A percentile compares a stretch with the other conserved stretches of the same genome.
phyloP scores from a whole-genome alignment of 805 yeast species.

The Kluyveromyces wickerhamii region DNA sequence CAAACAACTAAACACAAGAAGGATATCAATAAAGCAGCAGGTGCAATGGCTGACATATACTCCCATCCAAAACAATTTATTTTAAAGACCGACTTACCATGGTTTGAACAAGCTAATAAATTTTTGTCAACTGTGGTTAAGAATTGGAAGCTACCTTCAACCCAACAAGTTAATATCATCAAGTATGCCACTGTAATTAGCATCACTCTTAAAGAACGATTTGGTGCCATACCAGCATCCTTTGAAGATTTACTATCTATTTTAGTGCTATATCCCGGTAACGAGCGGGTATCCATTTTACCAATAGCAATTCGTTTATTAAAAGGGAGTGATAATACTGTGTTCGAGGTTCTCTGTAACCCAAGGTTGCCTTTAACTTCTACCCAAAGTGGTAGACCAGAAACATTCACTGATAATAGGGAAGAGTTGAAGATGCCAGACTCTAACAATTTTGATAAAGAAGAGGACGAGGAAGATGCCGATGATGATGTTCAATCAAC shows the following conservation, averaged over 20 bases:
- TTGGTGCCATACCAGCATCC: constrained; percentile 23
- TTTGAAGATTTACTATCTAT: constrained; percentile 39
- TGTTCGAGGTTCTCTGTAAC: constrained; percentile 54
- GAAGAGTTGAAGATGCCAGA: constrained; percentile 10
- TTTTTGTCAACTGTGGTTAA: constrained; percentile 46
- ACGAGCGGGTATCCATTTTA: constrained; percentile 51
- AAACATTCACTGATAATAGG: background rate
- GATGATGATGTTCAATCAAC: background rate
- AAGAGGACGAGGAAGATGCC: constrained; percentile 24
- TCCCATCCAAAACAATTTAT: constrained; percentile 56
- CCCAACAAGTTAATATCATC: constrained; percentile 53
- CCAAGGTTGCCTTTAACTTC: constrained; percentile 62
- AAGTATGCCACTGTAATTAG: constrained; percentile 36
- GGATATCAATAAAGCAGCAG: constrained; percentile 34
- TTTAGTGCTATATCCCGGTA: constrained; percentile 63
- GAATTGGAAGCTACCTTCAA: constrained; percentile 47
- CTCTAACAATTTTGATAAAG: constrained; percentile 23
- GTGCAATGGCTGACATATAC: constrained; percentile 57
- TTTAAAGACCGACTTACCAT: constrained; percentile 33
- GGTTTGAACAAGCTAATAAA: constrained; percentile 24
- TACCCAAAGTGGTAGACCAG: constrained; percentile 14
- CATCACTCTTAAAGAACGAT: constrained; percentile 23
- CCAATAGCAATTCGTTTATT: constrained; percentile 59
- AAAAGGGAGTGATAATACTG: constrained; percentile 37
- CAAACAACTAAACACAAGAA: constrained; percentile 35